phyloP scores from a whole-genome alignment of 148 eudicot genomes.

The Pouteria glomerata region DNA sequence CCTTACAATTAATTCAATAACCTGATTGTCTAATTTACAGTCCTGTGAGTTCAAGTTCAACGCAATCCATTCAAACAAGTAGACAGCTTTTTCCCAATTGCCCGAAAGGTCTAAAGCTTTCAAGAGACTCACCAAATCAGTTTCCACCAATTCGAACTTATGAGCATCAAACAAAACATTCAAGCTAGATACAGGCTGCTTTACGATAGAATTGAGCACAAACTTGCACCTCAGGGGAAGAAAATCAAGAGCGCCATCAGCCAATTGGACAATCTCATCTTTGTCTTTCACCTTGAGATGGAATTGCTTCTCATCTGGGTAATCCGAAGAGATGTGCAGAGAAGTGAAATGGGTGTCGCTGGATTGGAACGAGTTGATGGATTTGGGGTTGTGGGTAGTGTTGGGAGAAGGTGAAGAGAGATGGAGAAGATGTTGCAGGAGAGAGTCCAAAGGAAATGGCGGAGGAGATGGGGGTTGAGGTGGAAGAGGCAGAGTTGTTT shows the following conservation, averaged over 20 bases:
- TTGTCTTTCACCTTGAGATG: constrained; percentile 13
- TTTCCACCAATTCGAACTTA: constrained; percentile 36
- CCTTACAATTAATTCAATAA: constrained; percentile 62
- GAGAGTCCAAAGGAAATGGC: constrained; percentile 58
- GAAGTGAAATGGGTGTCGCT: constrained; percentile 34
- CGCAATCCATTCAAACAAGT: constrained; percentile 76
- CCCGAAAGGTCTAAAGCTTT: constrained; percentile 69
- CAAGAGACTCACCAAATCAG: constrained; percentile 57
- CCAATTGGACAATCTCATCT: constrained; percentile 8
- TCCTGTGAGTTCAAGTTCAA: constrained; percentile 24
- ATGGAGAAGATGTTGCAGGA: constrained; percentile 64
- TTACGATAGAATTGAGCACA: constrained; percentile 43
- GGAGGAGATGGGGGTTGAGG: constrained; percentile 38
- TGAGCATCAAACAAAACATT: constrained; percentile 42
- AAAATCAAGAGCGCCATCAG: constrained; percentile 44
- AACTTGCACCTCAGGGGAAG: constrained; percentile 55
- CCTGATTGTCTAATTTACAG: constrained; percentile 43
- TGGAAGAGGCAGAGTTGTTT: constrained; percentile 48
- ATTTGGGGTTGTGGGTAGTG: constrained; percentile 33
- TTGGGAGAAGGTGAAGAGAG: constrained; percentile 43
- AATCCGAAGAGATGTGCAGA: constrained; percentile 19
- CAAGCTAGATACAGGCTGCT: constrained; percentile 43
- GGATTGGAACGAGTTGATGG: constrained; percentile 25
- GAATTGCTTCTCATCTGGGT: not conserved
- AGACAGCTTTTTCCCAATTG: constrained; percentile 52